These are phyloP conservation scores for Teratosphaeria zuluensis DNA, from an alignment of 2,329 filamentous ascomycete genomes.

Conservation along the genomic window DNA sequence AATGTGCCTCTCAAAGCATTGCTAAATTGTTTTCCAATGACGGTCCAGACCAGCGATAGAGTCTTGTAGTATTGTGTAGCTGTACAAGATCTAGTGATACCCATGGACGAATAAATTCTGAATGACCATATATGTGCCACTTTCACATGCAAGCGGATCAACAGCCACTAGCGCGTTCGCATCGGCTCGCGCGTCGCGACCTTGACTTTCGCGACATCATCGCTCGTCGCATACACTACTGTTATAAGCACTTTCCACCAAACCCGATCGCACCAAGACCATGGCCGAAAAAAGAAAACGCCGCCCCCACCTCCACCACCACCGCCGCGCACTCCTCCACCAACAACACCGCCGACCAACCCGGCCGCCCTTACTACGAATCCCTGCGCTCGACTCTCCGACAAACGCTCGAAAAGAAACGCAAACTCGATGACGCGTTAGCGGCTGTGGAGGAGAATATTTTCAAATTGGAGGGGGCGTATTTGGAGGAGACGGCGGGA, in stretches of 20 bases:
- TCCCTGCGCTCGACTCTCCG: slow-evolving; percentile 58
- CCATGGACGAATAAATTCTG: too few species aligned
- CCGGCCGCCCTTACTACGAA: slow-evolving; percentile 55
- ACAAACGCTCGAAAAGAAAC: slow-evolving; percentile 57
- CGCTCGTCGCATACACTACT: too few species aligned
- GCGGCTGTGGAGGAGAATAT: slow-evolving; percentile 65
- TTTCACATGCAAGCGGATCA: background rate
- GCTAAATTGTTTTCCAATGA: too few species aligned
- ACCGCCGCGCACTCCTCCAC: slow-evolving; percentile 16
- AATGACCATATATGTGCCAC: too few species aligned
- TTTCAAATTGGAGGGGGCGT: slow-evolving; percentile 70
- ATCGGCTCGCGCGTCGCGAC: background rate
- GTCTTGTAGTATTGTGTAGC: too few species aligned
- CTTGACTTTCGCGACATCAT: background rate
- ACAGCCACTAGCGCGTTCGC: background rate
- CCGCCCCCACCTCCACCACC: slow-evolving; percentile 6
- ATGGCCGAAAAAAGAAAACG: background rate
- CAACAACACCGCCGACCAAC: slow-evolving; percentile 31
- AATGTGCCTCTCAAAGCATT: too few species aligned
- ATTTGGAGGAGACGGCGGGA: slow-evolving; percentile 78
- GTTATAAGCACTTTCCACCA: too few species aligned
- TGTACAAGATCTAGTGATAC: too few species aligned
- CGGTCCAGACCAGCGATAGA: too few species aligned
- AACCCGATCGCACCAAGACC: too few species aligned
- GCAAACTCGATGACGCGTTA: slow-evolving; percentile 45